These are phyloP conservation scores for Rubroboletus pulcherrimus DNA, from an alignment of 768 basidiomycete species.

Conservation along the genomic window DNA sequence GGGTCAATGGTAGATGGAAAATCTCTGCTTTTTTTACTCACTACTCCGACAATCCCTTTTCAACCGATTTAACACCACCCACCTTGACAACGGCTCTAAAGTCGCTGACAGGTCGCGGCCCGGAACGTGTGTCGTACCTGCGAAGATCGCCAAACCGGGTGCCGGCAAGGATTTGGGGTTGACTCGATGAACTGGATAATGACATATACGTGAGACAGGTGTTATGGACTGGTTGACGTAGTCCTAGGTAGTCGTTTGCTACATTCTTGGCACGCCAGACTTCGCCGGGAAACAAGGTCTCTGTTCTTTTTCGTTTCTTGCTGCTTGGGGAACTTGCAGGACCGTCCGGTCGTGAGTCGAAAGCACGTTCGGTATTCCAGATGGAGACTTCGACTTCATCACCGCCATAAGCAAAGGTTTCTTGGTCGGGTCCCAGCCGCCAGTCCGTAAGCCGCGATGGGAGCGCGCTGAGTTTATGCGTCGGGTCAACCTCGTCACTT, in stretches of 20 bases:
- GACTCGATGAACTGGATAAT: conserved; percentile 30
- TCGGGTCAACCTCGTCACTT: conserved; percentile 21
- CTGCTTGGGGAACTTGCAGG: conserved; percentile 10
- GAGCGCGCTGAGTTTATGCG: conserved; percentile 40
- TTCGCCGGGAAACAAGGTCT: conserved; percentile 65
- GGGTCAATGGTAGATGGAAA: neutral
- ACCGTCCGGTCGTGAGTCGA: conserved; percentile 26
- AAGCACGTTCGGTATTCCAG: conserved; percentile 69
- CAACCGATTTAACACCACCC: conserved; percentile 58
- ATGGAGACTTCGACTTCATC: conserved; percentile 83
- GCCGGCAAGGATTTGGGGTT: conserved; percentile 61
- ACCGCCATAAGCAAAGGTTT: conserved; percentile 76
- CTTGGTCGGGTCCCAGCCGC: conserved; percentile 49
- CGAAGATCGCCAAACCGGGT: conserved; percentile 72
- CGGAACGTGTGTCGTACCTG: conserved; percentile 72
- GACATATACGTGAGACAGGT: conserved; percentile 62
- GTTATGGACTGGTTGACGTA: conserved; percentile 77
- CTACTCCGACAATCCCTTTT: conserved; percentile 62
- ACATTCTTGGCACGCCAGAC: conserved; percentile 86
- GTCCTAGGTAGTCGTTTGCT: conserved; percentile 67
- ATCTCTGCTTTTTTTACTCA: conserved; percentile 33
- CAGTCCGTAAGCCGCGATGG: conserved; percentile 70
- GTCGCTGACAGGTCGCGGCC: conserved; percentile 61
- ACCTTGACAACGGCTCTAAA: conserved; percentile 59
- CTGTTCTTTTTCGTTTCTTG: conserved; percentile 56